Percentiles rank a stretch among this genome's conserved stretches.
phyloP scores from a whole-genome alignment of 169 alveolate species.

The Toxoplasma gondii region DNA sequence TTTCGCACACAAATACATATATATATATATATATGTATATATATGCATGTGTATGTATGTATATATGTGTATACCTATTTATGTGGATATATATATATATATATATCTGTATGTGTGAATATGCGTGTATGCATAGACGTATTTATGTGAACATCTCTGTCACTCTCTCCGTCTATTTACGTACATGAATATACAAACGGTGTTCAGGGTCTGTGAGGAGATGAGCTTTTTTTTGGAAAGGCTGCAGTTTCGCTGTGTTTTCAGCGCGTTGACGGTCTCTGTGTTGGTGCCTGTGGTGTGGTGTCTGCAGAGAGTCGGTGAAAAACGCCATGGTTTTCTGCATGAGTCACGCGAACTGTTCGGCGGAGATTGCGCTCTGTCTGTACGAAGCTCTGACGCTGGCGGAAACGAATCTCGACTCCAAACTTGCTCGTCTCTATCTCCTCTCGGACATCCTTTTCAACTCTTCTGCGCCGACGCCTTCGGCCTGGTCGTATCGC shows the following conservation, averaged over 20 bases:
- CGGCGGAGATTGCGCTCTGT: constrained; percentile 57
- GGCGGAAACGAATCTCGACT: constrained; percentile 58
- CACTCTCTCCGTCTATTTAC: too few species aligned
- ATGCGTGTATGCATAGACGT: background rate
- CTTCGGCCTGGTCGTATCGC: constrained; percentile 77
- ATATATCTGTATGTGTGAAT: background rate
- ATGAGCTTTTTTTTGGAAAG: too few species aligned
- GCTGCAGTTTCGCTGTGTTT: too few species aligned
- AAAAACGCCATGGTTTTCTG: constrained; percentile 62
- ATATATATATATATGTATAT: background rate
- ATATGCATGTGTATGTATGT: background rate
- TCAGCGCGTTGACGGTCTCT: too few species aligned
- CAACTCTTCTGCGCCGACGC: constrained; percentile 75
- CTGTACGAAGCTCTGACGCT: constrained; percentile 56
- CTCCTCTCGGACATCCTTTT: constrained; percentile 76
- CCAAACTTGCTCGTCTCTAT: constrained; percentile 76
- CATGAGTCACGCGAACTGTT: constrained; percentile 61
- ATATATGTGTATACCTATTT: background rate
- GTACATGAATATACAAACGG: too few species aligned
- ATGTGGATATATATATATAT: background rate
- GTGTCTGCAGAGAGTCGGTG: constrained; percentile 45
- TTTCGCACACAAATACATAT: too few species aligned
- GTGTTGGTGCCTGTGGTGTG: background rate
- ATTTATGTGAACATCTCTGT: too few species aligned
- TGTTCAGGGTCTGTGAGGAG: too few species aligned